Percentiles rank a stretch among this genome's conserved stretches.
Conservation (phyloP, 148 eudicot genomes). For the Nyssa sinensis region DNA sequence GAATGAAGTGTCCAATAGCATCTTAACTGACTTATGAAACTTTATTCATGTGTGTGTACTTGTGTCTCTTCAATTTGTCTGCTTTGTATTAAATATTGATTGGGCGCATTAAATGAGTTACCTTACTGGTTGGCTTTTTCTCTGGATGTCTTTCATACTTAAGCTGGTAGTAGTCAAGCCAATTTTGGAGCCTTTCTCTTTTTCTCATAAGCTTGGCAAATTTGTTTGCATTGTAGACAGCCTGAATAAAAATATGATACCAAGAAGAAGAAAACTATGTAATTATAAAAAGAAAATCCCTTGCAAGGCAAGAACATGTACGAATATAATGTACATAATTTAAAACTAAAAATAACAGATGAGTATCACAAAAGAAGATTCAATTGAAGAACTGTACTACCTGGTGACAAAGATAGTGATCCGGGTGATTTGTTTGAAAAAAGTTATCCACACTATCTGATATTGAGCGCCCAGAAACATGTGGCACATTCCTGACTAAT, state of each 20-base stretch:
- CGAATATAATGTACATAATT: neutral
- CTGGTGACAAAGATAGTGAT: slow-evolving; percentile 90
- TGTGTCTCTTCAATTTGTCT: neutral
- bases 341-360: neutral
- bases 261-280: neutral
- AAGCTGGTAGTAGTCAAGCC: slow-evolving; percentile 93
- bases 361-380: neutral
- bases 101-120: slow-evolving; percentile 21
- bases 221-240: slow-evolving; percentile 86
- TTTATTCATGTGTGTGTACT: neutral
- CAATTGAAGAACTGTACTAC: slow-evolving; percentile 26
- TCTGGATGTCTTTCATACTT: slow-evolving; percentile 76
- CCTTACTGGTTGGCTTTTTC: slow-evolving; percentile 80
- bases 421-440: slow-evolving; percentile 76
- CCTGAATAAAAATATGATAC: slow-evolving; percentile 49
- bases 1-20: neutral
- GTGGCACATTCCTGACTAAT: slow-evolving; percentile 83
- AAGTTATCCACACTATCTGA: slow-evolving; percentile 80
- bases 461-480: slow-evolving; percentile 57
- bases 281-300: neutral
- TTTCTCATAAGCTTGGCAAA: slow-evolving; percentile 71
- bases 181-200: slow-evolving; percentile 69
- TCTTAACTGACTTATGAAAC: slow-evolving; percentile 1
- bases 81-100: neutral
- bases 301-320: neutral